A percentile compares a stretch with the other conserved stretches of the same genome.
These are phyloP conservation scores for Nemophila menziesii DNA, from an alignment of 257 asterid genomes.

Conservation along the genomic window DNA sequence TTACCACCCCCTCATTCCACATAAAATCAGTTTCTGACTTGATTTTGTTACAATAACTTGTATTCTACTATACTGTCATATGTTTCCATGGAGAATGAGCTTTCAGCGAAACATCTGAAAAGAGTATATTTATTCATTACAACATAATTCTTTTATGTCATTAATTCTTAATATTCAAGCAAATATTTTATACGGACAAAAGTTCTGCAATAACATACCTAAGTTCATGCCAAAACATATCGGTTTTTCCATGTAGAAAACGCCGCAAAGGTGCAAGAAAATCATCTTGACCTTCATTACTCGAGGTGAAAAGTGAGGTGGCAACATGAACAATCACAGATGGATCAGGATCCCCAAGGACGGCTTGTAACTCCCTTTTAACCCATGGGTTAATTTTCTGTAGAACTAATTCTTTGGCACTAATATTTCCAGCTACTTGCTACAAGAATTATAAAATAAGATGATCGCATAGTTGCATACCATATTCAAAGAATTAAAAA, in stretches of 20 bases:
- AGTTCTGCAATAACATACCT: constrained; percentile 17
- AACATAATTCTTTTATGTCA: neutral
- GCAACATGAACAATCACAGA: constrained; percentile 45
- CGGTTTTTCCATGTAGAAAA: constrained; percentile 32
- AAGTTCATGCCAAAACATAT: constrained; percentile 51
- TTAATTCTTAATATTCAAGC: neutral
- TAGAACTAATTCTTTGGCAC: constrained; percentile 20
- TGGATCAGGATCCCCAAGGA: constrained; percentile 54
- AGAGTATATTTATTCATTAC: constrained; percentile 1
- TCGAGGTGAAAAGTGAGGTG: constrained; percentile 32
- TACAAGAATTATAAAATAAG: constrained; percentile 12
- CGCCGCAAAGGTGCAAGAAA: constrained; percentile 39
- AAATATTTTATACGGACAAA: neutral
- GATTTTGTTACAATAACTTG: constrained; percentile 6
- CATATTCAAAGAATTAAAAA: neutral
- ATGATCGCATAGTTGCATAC: neutral
- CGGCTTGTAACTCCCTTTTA: constrained; percentile 45
- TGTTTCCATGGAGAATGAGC: constrained; percentile 34
- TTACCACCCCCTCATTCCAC: neutral
- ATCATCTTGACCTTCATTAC: constrained; percentile 16
- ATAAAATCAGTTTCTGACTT: neutral
- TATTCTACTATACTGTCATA: constrained; percentile 42
- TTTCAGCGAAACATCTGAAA: constrained; percentile 45
- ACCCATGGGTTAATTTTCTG: constrained; percentile 45
- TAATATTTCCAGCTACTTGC: constrained; percentile 15